Percentiles rank a stretch among this genome's conserved stretches.
Conservation (phyloP, 352 stramenopile species). For the Phytophthora citrophthora region DNA sequence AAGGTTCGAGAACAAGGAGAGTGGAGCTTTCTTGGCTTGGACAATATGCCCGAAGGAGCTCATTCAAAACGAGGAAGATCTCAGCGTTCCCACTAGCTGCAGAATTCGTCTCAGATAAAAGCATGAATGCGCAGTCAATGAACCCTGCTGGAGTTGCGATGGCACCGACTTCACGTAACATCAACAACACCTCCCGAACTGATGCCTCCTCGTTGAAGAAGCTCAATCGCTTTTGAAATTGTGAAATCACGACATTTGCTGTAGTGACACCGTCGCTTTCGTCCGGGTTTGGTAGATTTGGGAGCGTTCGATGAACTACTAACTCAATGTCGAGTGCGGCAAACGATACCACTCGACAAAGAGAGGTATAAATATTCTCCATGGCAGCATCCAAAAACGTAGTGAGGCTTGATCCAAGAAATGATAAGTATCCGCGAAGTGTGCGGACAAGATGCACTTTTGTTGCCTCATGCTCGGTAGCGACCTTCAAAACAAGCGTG, state of each 20-base stretch:
- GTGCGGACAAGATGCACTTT: constrained; percentile 68
- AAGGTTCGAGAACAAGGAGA: neutral
- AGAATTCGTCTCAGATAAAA: constrained; percentile 35
- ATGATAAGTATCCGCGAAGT: constrained; percentile 70
- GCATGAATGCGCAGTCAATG: constrained; percentile 67
- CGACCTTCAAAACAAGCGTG: constrained; percentile 65
- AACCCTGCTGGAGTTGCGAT: constrained; percentile 62
- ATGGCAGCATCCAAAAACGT: constrained; percentile 62
- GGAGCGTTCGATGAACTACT: constrained; percentile 57
- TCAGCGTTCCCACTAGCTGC: constrained; percentile 30
- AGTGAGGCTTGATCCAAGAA: constrained; percentile 48
- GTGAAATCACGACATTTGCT: constrained; percentile 49
- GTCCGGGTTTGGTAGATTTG: constrained; percentile 8
- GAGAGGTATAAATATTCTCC: constrained; percentile 48
- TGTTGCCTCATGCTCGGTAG: constrained; percentile 65
- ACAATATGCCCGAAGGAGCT: constrained; percentile 54
- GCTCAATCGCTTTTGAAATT: constrained; percentile 82
- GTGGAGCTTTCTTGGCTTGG: neutral
- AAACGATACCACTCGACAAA: constrained; percentile 62
- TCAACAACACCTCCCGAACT: constrained; percentile 43
- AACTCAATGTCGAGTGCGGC: constrained; percentile 79
- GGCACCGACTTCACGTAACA: constrained; percentile 58
- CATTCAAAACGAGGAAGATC: constrained; percentile 70
- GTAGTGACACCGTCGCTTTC: neutral
- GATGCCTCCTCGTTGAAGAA: constrained; percentile 80